A percentile compares a stretch with the other conserved stretches of the same genome.
Evolutionary conservation across 129 eudicot species (phyloP).

Genomic region (Glebionis coronaria): DNA sequence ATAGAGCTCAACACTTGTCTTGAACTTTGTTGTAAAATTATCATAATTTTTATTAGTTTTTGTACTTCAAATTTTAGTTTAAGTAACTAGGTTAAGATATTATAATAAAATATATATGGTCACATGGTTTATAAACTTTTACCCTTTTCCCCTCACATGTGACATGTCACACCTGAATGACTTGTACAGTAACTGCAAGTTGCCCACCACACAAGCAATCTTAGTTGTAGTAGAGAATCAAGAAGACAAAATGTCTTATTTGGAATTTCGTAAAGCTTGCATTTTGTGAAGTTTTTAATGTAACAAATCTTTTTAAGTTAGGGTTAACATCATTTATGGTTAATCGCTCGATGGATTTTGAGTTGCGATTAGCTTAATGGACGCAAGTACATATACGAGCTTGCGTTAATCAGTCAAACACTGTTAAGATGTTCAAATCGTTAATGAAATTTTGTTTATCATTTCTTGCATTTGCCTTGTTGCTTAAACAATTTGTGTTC

Average conservation of each 20-base stretch:
- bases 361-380: too few relatives aligned
- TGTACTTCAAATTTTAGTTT: too few relatives aligned
- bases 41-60: neutral
- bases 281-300: neutral
- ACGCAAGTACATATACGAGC: too few relatives aligned
- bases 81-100: too few relatives aligned
- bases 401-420: too few relatives aligned
- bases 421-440: too few relatives aligned
- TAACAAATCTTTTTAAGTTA: too few relatives aligned
- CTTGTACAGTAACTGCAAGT: slow-evolving; percentile 5
- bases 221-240: slow-evolving; percentile 24
- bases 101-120: neutral
- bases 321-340: too few relatives aligned
- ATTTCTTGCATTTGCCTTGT: too few relatives aligned
- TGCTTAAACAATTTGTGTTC: neutral
- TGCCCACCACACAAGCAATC: slow-evolving; percentile 12
- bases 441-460: too few relatives aligned
- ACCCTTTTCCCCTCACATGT: neutral
- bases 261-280: neutral
- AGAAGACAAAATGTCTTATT: slow-evolving; percentile 23
- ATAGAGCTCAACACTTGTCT: neutral
- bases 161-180: neutral
- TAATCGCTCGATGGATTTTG: too few relatives aligned
- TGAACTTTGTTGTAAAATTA: neutral
- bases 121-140: neutral